A percentile compares a stretch with the other conserved stretches of the same genome.
Evolutionary conservation across 2,329 filamentous ascomycete genomes (phyloP).

Genomic region (Penicillium italicum): DNA sequence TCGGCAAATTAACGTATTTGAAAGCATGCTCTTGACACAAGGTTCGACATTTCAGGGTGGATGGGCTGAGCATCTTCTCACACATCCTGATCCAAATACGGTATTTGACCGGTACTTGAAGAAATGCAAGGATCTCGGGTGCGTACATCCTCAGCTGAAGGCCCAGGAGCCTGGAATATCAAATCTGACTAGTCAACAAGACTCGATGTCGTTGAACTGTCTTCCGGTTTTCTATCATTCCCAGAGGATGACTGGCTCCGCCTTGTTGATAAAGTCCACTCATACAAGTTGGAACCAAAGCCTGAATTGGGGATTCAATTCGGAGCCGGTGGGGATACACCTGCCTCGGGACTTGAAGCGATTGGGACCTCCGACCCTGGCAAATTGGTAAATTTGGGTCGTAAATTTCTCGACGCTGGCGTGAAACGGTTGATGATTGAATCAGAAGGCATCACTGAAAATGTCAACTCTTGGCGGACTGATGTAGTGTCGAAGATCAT

Average conservation of each 20-base stretch:
- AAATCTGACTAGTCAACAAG: constrained; percentile 22
- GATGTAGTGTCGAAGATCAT: constrained; percentile 54
- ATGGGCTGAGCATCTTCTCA: constrained; percentile 54
- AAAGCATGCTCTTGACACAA: background rate
- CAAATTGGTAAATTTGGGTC: constrained; percentile 50
- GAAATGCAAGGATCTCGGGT: constrained; percentile 52
- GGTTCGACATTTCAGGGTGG: constrained; percentile 40
- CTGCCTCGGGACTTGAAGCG: constrained; percentile 45
- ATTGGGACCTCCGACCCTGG: constrained; percentile 50
- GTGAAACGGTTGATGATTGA: constrained; percentile 58
- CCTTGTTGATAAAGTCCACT: constrained; percentile 48
- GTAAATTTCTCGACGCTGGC: constrained; percentile 50
- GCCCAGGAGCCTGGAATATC: background rate
- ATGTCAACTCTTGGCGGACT: constrained; percentile 53
- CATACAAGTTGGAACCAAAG: constrained; percentile 50
- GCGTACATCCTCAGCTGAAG: constrained; percentile 1
- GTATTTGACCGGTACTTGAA: constrained; percentile 52
- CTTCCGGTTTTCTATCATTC: constrained; percentile 53
- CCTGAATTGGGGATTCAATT: constrained; percentile 57
- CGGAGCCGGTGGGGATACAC: constrained; percentile 54
- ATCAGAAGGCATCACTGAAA: constrained; percentile 59
- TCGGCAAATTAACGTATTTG: background rate
- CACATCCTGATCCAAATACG: constrained; percentile 43
- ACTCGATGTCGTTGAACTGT: constrained; percentile 55
- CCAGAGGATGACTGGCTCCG: constrained; percentile 54